These are phyloP conservation scores for Neonectria faginata DNA, from an alignment of 2,329 filamentous ascomycete genomes.

Conservation along the genomic window DNA sequence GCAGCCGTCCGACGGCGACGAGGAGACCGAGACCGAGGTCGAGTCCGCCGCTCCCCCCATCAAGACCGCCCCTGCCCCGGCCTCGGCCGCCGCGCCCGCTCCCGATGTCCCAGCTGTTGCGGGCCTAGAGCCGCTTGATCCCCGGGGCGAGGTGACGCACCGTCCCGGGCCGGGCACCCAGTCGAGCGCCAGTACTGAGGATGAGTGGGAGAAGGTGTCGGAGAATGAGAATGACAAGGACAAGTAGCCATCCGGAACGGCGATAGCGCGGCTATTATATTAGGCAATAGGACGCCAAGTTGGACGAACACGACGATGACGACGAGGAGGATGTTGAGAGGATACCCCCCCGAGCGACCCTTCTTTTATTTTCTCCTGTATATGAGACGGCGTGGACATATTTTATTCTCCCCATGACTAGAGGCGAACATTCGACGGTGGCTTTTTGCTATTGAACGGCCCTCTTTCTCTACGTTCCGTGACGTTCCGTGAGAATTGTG, in stretches of 20 bases:
- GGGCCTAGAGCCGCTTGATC: conserved; percentile 58
- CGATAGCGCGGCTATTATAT: background rate
- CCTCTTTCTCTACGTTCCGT: background rate
- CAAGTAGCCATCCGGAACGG: conserved; percentile 52
- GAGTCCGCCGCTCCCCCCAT: conserved; percentile 47
- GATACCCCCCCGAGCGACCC: conserved; percentile 44
- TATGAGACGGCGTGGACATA: conserved; percentile 39
- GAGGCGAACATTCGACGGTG: conserved; percentile 25
- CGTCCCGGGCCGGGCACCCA: conserved; percentile 59
- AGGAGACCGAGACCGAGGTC: conserved; percentile 56
- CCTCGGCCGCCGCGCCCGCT: conserved; percentile 27
- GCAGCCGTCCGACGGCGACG: conserved; percentile 41
- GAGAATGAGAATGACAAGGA: conserved; percentile 74
- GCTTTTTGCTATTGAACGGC: conserved; percentile 5
- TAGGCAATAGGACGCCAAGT: conserved; percentile 2
- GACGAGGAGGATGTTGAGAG: conserved; percentile 37
- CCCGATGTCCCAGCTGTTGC: conserved; percentile 42
- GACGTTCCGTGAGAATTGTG: background rate
- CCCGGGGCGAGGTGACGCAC: conserved; percentile 62
- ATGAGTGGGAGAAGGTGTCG: conserved; percentile 97
- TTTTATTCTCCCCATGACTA: conserved; percentile 26
- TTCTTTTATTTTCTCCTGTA: conserved; percentile 39
- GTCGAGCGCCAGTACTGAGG: conserved; percentile 82
- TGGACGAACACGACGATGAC: conserved; percentile 8
- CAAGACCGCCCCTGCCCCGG: conserved; percentile 32